Conservation (phyloP, 371 early-diverging fungal species). For the Syncephalastrum sp. region DNA sequence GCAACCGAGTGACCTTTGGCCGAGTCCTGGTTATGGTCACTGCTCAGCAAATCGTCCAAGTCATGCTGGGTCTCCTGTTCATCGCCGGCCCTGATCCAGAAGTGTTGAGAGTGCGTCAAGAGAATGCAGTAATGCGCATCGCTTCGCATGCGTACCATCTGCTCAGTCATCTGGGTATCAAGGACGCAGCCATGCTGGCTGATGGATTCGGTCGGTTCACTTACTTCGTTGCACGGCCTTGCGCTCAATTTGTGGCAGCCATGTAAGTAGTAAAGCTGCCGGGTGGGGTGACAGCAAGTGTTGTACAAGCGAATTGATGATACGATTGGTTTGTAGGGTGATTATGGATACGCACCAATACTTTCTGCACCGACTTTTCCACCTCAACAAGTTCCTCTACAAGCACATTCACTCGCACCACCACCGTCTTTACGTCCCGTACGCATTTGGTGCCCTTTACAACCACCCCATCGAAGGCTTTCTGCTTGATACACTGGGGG, state of each 20-base stretch:
- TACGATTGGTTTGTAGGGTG: constrained; percentile 30
- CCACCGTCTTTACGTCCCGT: constrained; percentile 75
- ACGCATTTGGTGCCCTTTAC: constrained; percentile 80
- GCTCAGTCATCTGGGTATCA: constrained; percentile 32
- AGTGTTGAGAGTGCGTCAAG: constrained; percentile 11
- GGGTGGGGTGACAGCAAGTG: constrained; percentile 8
- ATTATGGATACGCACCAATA: constrained; percentile 71
- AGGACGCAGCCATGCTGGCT: constrained; percentile 33
- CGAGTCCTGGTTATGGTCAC: constrained; percentile 57
- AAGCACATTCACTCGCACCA: constrained; percentile 75
- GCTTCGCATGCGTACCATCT: constrained; percentile 16
- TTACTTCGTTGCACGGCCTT: constrained; percentile 32
- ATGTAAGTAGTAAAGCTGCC: constrained; percentile 28
- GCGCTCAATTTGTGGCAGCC: constrained; percentile 27
- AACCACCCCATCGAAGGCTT: constrained; percentile 82
- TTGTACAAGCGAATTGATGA: background rate
- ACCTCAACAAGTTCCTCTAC: constrained; percentile 69
- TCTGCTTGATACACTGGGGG: constrained; percentile 72
- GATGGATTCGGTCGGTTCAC: constrained; percentile 47
- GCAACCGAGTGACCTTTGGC: constrained; percentile 61
- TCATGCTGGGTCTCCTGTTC: constrained; percentile 29
- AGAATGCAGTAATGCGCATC: constrained; percentile 11
- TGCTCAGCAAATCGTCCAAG: constrained; percentile 57
- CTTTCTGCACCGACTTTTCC: constrained; percentile 76
- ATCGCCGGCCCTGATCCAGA: constrained; percentile 19